Evolutionary conservation across 495 filamentous ascomycete species (phyloP), one percentile per base, ranked within the genome.

Genomic region (Penicillium desertorum): DNA sequence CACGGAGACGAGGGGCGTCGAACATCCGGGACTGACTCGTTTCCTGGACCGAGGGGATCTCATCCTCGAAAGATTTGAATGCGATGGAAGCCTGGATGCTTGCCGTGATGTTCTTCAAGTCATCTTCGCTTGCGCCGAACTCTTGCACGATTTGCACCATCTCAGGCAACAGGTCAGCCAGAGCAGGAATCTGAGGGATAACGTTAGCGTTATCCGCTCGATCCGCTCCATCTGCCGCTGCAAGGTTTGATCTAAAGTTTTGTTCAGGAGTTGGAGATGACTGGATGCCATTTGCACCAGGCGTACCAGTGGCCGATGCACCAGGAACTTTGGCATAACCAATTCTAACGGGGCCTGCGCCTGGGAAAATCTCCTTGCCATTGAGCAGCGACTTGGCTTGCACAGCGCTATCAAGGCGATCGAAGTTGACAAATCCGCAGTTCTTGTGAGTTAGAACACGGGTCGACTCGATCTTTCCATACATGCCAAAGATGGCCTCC

Each of bases 381-480:
- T 97, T 96, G 69, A 96, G 86, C 66, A 85, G 78, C 19, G 83
- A 84, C 66, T 90, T 95, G 5, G 94, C 95, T 53, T 89, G 83
- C 29, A 96, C 88, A 45, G 94, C 95, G 66, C 90, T 95, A 32
- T 96, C 90, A 23, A 92, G 70, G 61, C 83, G 84, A 74, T 97
- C 90, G 63, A 96, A 98, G 71, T 98, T 98, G 68, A 98, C 92
- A 64, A 98, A 98, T 6, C 94, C 94, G 70, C 94, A 98, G 67
- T 96, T 98, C 83, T 98, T 98, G 78, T 98, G 94, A 12, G 94
- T 96, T 60, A 98, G 79, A 14, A 98, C 95, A 57, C 94, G 82
- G 36, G 90, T 92, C 16, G 93, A 96, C 62, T 92, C 85, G 63
- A 98, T 96, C 22, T 88, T 86, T 16, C 94, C 94, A 62, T 94